These are phyloP conservation scores for Fusarium sp. DNA, from an alignment of 2,329 filamentous ascomycete species.

Conservation along the genomic window DNA sequence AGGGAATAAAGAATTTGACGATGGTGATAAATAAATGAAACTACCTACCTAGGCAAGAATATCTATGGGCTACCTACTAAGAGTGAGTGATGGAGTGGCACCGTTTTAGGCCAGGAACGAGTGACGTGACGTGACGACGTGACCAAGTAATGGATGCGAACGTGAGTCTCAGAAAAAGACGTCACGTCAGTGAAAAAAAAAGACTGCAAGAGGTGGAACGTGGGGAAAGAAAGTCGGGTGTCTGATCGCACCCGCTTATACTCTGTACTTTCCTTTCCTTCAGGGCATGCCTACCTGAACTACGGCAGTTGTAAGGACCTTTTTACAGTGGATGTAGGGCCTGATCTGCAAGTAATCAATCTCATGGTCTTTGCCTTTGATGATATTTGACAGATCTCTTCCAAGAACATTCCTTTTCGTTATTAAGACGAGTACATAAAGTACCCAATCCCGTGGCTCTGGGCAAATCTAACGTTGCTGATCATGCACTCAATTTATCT, in stretches of 20 bases:
- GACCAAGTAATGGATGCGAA: not conserved
- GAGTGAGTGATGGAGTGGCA: not conserved
- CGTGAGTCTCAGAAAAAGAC: not conserved
- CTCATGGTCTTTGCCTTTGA: not conserved
- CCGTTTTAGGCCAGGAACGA: constrained; percentile 1
- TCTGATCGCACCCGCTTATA: not conserved
- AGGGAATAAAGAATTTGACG: not conserved
- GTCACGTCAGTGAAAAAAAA: not conserved
- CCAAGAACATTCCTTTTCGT: not conserved
- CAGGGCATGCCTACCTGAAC: not conserved
- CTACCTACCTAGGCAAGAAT: constrained; percentile 15
- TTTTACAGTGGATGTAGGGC: not conserved
- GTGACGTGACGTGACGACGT: constrained; percentile 8
- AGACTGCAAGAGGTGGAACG: not conserved
- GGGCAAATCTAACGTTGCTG: not conserved
- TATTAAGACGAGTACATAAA: constrained; percentile 32
- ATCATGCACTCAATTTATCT: constrained; percentile 12
- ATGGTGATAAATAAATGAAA: not conserved
- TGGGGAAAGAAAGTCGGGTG: not conserved
- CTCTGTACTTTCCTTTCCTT: not conserved
- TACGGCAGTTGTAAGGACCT: not conserved
- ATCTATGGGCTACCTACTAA: not conserved
- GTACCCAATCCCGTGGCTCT: constrained; percentile 33
- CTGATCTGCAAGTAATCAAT: not conserved
- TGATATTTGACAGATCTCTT: constrained; percentile 17